Evolutionary conservation across 805 yeast species (phyloP).

Genomic region (Gaillardinia entomophila): DNA sequence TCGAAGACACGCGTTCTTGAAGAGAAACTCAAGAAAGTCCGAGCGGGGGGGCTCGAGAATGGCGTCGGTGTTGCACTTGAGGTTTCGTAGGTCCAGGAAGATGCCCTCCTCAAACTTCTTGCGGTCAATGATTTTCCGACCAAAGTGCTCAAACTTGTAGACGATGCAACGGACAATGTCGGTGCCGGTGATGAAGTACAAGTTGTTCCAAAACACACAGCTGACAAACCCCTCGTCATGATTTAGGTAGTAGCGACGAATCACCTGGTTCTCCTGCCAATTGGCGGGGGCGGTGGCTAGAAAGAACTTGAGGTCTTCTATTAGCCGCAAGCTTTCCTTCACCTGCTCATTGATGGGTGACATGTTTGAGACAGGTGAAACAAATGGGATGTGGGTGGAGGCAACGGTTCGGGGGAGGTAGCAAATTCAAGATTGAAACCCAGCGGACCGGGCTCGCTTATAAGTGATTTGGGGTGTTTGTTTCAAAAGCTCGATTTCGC

Average conservation of each 20-base stretch:
- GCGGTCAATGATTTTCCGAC: conserved; percentile 75
- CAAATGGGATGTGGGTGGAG: background rate
- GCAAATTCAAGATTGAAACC: conserved; percentile 7
- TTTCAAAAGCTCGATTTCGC: conserved; percentile 1
- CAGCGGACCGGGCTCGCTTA: background rate
- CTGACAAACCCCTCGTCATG: conserved; percentile 89
- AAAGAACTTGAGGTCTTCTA: conserved; percentile 79
- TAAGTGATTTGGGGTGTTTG: conserved; percentile 1
- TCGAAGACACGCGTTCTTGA: conserved; percentile 79
- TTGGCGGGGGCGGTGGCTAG: conserved; percentile 91
- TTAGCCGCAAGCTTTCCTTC: conserved; percentile 50
- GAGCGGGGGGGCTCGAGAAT: conserved; percentile 83
- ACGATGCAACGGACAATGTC: conserved; percentile 91
- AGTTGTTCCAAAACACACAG: conserved; percentile 87
- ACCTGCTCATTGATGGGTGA: conserved; percentile 10
- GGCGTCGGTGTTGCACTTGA: conserved; percentile 85
- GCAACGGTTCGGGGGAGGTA: background rate
- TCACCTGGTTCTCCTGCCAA: conserved; percentile 86
- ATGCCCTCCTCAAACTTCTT: conserved; percentile 97
- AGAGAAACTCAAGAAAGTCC: conserved; percentile 74
- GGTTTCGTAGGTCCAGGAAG: conserved; percentile 80
- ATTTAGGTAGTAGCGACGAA: conserved; percentile 77
- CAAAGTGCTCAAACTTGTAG: conserved; percentile 84
- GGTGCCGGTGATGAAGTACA: conserved; percentile 90
- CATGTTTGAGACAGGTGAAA: conserved; percentile 2